Evolutionary conservation across 2,329 filamentous ascomycete genomes (phyloP), one percentile per base, ranked within the genome.

Genomic region (Sclerotinia nivalis): DNA sequence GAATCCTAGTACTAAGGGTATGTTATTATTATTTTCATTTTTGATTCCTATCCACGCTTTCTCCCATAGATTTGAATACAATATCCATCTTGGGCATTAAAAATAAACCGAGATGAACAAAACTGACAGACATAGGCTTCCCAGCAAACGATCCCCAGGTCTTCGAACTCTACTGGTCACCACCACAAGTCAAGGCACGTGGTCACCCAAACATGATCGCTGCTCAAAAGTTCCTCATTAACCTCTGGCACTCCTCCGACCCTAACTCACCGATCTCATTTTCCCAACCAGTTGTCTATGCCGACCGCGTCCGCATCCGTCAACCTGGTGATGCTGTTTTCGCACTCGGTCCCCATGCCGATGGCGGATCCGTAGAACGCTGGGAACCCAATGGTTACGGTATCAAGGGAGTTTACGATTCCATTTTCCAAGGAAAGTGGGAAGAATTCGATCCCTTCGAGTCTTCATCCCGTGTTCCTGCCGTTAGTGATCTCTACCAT

Each of bases 401-500:
- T 0, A 81, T 77, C 2, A 85, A 89, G 18, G 82, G 84, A 2
- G 91, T 94, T 3, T 97, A 97, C 79, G 86, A 91, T 71, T 81
- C 84, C 28, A 85, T 97, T 12, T 90, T 93, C 69, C 80, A 86
- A 28, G 95, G 94, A 0, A 80, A 84, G 0, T 97, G 93, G 93
- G 92, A 96, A 73, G 79, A 85, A 2, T 94, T 93, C 76, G 92
- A 97, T 76, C 88, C 93, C 0, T 97, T 91, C 87, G 93, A 97
- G 75, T 89, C 89, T 0, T 88, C 86, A 72, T 86, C 87, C 9
- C 86, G 94, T 5, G 83, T 95, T 0, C 80, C 82, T 0, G 92
- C 91, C 4, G 85, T 88, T 2, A 89, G 87, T 71, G 90, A 97
- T 79, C 81, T 94, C 47, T 96, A 97, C 78, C 85, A 92, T 65